Percentiles rank a stretch among this genome's conserved stretches.
Conservation (phyloP, 129 eudicot species). For the Pulicaria dysenterica region DNA sequence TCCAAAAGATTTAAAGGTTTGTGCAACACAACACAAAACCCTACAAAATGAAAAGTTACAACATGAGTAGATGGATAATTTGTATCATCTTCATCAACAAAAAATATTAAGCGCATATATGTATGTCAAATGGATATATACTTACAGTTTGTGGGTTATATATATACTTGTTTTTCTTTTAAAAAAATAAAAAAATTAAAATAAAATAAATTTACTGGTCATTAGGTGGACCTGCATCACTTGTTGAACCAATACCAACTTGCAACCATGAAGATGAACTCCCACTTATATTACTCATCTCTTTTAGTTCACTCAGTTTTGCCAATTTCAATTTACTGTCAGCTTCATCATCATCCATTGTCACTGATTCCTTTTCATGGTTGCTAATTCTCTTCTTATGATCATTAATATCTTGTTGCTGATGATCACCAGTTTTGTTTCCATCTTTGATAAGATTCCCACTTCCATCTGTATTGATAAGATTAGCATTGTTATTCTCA, state of each 20-base stretch:
- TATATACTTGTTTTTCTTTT: constrained; percentile 38
- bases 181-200: background rate
- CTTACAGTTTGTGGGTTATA: constrained; percentile 40
- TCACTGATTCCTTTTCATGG: constrained; percentile 21
- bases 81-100: constrained; percentile 30
- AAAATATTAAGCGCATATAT: constrained; percentile 15
- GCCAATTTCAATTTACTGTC: constrained; percentile 78
- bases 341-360: constrained; percentile 71
- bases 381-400: constrained; percentile 32
- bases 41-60: constrained; percentile 32
- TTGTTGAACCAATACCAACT: constrained; percentile 75
- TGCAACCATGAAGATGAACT: constrained; percentile 87
- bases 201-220: constrained; percentile 37
- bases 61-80: constrained; percentile 20
- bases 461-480: background rate
- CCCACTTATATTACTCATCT: constrained; percentile 50
- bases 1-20: constrained; percentile 16
- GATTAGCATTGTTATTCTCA: background rate
- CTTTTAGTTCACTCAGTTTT: constrained; percentile 73
- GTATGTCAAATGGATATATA: constrained; percentile 32
- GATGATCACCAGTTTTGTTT: constrained; percentile 16
- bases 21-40: constrained; percentile 6
- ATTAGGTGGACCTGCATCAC: constrained; percentile 38
- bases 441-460: constrained; percentile 14
- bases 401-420: constrained; percentile 19